Percentiles rank a stretch among this genome's conserved stretches.
Conservation (phyloP, 148 eudicot genomes). For the Rhododendron molle region DNA sequence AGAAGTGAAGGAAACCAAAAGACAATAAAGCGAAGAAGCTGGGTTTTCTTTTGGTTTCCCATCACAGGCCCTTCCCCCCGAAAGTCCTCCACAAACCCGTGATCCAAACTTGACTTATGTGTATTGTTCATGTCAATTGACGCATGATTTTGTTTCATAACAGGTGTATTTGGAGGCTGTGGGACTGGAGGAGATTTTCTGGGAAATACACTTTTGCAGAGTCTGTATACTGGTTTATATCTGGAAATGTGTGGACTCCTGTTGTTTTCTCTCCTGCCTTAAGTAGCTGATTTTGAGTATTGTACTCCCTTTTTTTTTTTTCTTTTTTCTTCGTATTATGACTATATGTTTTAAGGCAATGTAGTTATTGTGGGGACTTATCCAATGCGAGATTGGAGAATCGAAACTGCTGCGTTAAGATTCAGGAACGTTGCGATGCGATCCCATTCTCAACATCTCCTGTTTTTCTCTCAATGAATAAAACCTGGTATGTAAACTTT, state of each 20-base stretch:
- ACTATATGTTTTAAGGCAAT: not conserved
- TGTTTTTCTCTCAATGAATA: not conserved
- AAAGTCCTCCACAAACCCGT: not conserved
- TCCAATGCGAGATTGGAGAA: not conserved
- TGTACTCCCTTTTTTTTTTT: not conserved
- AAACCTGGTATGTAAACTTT: not conserved
- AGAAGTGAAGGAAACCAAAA: not conserved
- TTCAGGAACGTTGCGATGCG: not conserved
- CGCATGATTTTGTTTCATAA: not conserved
- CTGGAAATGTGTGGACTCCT: not conserved
- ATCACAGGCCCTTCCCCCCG: not conserved
- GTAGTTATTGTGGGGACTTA: not conserved
- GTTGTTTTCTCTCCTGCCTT: not conserved
- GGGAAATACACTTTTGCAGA: not conserved
- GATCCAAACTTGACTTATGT: not conserved
- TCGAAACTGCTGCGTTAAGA: not conserved
- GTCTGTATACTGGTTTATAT: slow-evolving; percentile 8
- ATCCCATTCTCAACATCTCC: not conserved
- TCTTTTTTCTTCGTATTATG: not conserved
- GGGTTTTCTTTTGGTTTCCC: not conserved
- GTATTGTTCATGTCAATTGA: not conserved
- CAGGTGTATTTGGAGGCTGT: slow-evolving; percentile 8
- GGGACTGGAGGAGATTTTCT: not conserved
- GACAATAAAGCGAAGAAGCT: not conserved
- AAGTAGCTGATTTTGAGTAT: not conserved